These are phyloP conservation scores for Stipa capillata DNA, from an alignment of 176 grass and related monocot genomes.

Conservation along the genomic window DNA sequence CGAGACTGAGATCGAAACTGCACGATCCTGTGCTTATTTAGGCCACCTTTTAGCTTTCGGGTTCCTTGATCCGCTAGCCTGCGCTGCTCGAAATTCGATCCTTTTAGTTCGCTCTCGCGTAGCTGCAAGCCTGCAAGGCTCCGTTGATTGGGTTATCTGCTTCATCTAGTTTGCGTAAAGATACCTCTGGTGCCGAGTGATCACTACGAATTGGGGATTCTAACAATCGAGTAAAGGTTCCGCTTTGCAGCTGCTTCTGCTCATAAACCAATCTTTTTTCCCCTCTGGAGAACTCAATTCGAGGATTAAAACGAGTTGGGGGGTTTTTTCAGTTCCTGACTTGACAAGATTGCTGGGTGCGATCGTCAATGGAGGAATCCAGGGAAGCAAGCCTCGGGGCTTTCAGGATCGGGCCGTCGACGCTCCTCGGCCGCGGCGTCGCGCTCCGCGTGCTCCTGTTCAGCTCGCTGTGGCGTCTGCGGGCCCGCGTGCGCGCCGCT, in stretches of 20 bases:
- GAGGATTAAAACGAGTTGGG: background rate
- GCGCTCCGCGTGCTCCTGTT: conserved; percentile 72
- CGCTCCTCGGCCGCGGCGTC: conserved; percentile 64
- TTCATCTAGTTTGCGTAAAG: background rate
- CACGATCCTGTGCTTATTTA: background rate
- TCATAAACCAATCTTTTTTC: background rate
- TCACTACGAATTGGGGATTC: conserved; percentile 16
- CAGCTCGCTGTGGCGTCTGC: conserved; percentile 49
- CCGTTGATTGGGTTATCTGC: background rate
- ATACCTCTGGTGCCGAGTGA: background rate
- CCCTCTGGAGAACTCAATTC: background rate
- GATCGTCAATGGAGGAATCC: conserved; percentile 37
- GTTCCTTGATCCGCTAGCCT: conserved; percentile 8
- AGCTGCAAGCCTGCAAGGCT: background rate
- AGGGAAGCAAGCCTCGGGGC: conserved; percentile 51
- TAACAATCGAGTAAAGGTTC: background rate
- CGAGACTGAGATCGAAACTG: background rate
- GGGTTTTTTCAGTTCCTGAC: background rate
- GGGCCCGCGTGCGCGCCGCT: conserved; percentile 18
- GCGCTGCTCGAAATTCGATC: background rate
- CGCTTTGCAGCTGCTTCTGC: background rate
- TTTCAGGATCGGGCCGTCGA: conserved; percentile 75
- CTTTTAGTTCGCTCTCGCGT: conserved; percentile 23
- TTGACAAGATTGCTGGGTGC: background rate
- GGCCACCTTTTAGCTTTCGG: background rate